Evolutionary conservation across 140 eudicot genomes (phyloP), one percentile per base, ranked within the genome.

Genomic region (Bidens hawaiensis): DNA sequence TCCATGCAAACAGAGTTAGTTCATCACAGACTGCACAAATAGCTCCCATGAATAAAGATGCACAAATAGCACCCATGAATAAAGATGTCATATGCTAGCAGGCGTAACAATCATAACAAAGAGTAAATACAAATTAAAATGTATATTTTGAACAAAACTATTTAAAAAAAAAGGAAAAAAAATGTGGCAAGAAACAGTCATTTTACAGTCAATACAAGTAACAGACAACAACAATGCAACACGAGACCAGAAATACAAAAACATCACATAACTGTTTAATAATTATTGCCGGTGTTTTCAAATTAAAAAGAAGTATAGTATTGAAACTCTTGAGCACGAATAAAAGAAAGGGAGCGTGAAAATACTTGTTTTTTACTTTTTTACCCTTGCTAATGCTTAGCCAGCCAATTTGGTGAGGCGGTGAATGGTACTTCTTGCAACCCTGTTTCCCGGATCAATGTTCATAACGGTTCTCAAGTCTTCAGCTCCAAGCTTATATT

Each of bases 401-500:
- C 56, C 76, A 17, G 95, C 96, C 96, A 93, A 78, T 75, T 93
- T 83, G 49, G 73, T 81, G 76, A 93, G 73, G 58, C 96, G 96
- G 38, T 88, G 96, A 56, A 93, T 73, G 72, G 99, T 93, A 48
- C 99, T 87, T 75, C 95, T 82, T 64, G 99, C 99, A 71, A 93
- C 93, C 72, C 99, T 77, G 74, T 93, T 93, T 42, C 85, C 87
- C 21, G 99, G 99, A 72, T 93, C 99, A 34, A 93, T 64, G 42
- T 77, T 88, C 99, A 93, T 88, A 3, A 93, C 99, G 2, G 87
- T 85, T 76, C 96, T 81, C 1, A 93, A 85, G 74, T 93, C 99
- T 62, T 93, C 96, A 0, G 99, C 99, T 54, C 99, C 99, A 15
- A 88, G 99, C 64, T 82, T 93, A 77, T 93, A 93, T 72, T 93